Evolutionary conservation across 352 stramenopile genomes (phyloP).

Genomic region (Globisporangium cylindrosporum): DNA sequence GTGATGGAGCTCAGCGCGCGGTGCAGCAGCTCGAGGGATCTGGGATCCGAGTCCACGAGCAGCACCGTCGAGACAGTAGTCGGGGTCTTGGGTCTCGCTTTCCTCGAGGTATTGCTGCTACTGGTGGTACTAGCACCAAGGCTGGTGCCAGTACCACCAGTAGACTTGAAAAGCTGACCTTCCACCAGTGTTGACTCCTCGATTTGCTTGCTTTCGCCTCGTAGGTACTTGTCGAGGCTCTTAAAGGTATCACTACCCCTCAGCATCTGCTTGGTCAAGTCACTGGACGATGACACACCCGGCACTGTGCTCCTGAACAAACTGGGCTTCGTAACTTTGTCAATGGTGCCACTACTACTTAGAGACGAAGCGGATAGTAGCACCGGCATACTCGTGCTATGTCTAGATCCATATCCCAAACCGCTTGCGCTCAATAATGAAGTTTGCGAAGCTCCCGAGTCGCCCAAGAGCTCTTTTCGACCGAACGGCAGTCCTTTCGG

Average conservation of each 20-base stretch:
- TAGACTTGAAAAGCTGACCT: conserved; percentile 37
- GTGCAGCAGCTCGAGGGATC: conserved; percentile 36
- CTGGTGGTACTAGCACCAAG: neutral
- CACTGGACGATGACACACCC: neutral
- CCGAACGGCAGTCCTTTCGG: conserved; percentile 8
- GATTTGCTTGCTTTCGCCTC: conserved; percentile 53
- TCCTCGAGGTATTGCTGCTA: neutral
- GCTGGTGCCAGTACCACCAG: neutral
- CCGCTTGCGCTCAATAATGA: neutral
- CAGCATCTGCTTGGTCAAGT: conserved; percentile 22
- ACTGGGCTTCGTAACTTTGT: neutral
- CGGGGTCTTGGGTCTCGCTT: conserved; percentile 1
- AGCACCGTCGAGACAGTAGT: conserved; percentile 18
- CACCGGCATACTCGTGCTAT: conserved; percentile 12
- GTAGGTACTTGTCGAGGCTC: conserved; percentile 62
- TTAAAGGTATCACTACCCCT: conserved; percentile 26
- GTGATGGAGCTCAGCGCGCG: conserved; percentile 23
- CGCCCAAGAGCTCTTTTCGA: neutral
- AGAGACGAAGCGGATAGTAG: neutral
- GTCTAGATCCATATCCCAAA: neutral
- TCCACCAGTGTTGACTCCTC: conserved; percentile 28
- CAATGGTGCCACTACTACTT: neutral
- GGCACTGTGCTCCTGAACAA: neutral
- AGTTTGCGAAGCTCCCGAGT: neutral
- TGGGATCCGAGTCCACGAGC: conserved; percentile 37